A percentile compares a stretch with the other conserved stretches of the same genome.
Evolutionary conservation across 2,329 filamentous ascomycete species (phyloP).

Genomic region (Fusarium circinatum): DNA sequence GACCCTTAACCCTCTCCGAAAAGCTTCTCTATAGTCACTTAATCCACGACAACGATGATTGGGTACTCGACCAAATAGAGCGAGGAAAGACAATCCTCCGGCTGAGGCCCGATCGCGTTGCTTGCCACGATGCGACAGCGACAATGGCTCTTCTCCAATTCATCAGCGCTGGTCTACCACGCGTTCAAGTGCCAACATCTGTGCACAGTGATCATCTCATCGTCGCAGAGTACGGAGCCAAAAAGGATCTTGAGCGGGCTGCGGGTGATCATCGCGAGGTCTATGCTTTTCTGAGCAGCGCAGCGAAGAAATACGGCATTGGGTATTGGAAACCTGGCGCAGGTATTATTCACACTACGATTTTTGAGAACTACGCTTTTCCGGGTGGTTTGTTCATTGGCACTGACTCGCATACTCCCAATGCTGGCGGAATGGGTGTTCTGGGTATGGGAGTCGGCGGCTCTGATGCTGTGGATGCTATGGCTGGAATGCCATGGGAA

Average conservation of each 20-base stretch:
- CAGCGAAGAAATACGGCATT: conserved; percentile 58
- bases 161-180: conserved; percentile 53
- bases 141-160: conserved; percentile 56
- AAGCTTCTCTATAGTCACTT: conserved; percentile 54
- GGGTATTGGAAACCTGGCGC: conserved; percentile 52
- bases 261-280: conserved; percentile 44
- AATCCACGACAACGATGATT: conserved; percentile 42
- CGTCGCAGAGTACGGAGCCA: conserved; percentile 29
- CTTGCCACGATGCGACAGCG: conserved; percentile 55
- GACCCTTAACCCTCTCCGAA: conserved; percentile 51
- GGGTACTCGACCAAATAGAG: conserved; percentile 45
- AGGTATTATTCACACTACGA: conserved; percentile 52
- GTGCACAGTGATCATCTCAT: conserved; percentile 55
- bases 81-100: conserved; percentile 52
- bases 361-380: conserved; percentile 54
- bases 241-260: conserved; percentile 1
- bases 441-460: conserved; percentile 55
- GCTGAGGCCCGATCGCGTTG: conserved; percentile 52
- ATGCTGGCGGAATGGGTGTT: conserved; percentile 50
- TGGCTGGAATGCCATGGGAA: conserved; percentile 49
- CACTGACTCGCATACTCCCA: conserved; percentile 52
- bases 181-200: conserved; percentile 51
- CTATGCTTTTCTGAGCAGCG: conserved; percentile 52
- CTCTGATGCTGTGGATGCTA: conserved; percentile 59
- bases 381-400: conserved; percentile 51